Conservation (phyloP, 768 basidiomycete species). For the Strobilomyces echinocephalus region DNA sequence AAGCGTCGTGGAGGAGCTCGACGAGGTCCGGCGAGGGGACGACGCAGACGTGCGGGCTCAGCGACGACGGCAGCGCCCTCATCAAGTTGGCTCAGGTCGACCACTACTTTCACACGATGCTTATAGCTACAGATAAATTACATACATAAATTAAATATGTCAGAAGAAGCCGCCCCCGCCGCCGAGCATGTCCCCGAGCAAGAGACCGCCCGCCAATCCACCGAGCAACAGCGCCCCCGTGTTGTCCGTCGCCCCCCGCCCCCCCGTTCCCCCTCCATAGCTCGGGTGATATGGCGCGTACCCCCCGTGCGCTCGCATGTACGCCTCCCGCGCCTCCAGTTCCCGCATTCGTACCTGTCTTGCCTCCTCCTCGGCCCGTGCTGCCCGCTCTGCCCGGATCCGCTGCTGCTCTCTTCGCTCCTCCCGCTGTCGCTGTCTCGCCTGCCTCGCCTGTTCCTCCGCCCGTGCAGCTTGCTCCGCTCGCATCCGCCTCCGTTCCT, state of each 20-base stretch:
- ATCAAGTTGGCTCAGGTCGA: constrained; percentile 23
- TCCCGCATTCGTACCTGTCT: constrained; percentile 18
- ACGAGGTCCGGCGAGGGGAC: constrained; percentile 66
- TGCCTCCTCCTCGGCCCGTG: constrained; percentile 18
- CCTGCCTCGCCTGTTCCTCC: constrained; percentile 16
- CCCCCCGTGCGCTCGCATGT: constrained; percentile 31
- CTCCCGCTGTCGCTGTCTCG: constrained; percentile 16
- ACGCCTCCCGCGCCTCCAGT: constrained; percentile 30
- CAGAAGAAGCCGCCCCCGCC: constrained; percentile 30
- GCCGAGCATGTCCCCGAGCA: constrained; percentile 41
- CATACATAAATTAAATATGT: constrained; percentile 11
- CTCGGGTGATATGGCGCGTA: constrained; percentile 29
- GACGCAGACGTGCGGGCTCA: constrained; percentile 79
- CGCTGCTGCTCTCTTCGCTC: constrained; percentile 39
- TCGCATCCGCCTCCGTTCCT: constrained; percentile 35
- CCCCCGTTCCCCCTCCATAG: not conserved
- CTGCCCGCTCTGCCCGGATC: constrained; percentile 29
- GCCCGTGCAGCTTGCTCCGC: constrained; percentile 27
- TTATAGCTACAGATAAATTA: not conserved
- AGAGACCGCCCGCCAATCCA: constrained; percentile 46
- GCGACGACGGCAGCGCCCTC: constrained; percentile 60
- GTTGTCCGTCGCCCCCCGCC: constrained; percentile 1
- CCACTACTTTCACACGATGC: constrained; percentile 5
- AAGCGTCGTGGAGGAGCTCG: constrained; percentile 51
- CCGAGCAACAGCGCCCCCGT: constrained; percentile 31